phyloP scores from a whole-genome alignment of 2,329 filamentous ascomycete species.

The Talaromyces sp. region DNA sequence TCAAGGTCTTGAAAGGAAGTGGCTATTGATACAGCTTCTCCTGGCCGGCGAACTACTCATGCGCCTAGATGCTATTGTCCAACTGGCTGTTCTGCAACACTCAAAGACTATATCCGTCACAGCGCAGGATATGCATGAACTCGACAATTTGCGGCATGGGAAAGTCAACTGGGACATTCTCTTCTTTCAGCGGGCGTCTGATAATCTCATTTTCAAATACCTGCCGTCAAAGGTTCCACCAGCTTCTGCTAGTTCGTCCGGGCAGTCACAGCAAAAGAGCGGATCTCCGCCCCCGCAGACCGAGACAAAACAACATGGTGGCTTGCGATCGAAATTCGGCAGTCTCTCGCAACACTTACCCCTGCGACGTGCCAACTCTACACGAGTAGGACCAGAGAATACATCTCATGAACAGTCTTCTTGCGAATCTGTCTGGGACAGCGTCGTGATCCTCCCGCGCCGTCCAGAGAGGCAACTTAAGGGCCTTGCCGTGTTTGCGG shows the following conservation, averaged over 20 bases:
- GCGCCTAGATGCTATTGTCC: conserved; percentile 47
- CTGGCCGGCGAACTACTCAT: conserved; percentile 52
- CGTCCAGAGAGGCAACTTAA: conserved; percentile 42
- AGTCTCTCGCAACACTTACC: conserved; percentile 20
- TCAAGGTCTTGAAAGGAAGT: conserved; percentile 34
- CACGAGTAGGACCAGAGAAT: neutral
- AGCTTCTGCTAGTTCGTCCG: neutral
- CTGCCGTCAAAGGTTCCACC: neutral
- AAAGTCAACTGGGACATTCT: conserved; percentile 56
- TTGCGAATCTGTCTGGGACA: conserved; percentile 29
- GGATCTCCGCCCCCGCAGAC: neutral
- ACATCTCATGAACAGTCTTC: neutral
- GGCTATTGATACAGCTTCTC: conserved; percentile 51
- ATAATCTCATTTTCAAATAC: conserved; percentile 44
- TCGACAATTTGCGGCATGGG: conserved; percentile 44
- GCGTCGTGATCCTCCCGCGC: conserved; percentile 31
- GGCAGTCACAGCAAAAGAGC: neutral
- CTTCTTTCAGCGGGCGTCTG: conserved; percentile 48
- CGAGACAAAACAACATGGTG: conserved; percentile 15
- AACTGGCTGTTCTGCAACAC: conserved; percentile 36
- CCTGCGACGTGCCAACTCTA: neutral
- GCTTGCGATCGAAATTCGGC: conserved; percentile 23
- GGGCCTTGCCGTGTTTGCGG: conserved; percentile 49
- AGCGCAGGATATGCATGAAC: conserved; percentile 40
- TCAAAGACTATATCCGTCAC: conserved; percentile 37